A percentile compares a stretch with the other conserved stretches of the same genome.
Evolutionary conservation across 2,329 filamentous ascomycete species (phyloP).

Genomic region (Scytalidium lignicola): DNA sequence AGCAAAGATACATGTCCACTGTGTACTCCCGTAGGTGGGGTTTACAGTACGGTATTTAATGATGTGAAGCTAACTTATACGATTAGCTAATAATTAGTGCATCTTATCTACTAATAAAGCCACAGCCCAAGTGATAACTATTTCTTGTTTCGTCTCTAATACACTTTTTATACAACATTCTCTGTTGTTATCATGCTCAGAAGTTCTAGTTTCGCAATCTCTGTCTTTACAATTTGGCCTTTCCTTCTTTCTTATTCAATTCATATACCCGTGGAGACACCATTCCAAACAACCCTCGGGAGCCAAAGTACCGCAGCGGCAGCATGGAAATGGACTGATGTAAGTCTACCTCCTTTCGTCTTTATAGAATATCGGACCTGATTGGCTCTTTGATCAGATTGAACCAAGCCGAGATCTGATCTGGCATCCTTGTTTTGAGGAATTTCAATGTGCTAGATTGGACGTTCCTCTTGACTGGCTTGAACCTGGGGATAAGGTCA

Average conservation of each 20-base stretch:
- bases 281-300: neutral
- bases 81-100: too few species aligned
- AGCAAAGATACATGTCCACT: too few species aligned
- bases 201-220: too few species aligned
- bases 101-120: too few species aligned
- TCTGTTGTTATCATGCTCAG: too few species aligned
- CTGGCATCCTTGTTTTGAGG: constrained; percentile 20
- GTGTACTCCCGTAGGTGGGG: too few species aligned
- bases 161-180: too few species aligned
- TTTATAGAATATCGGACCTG: neutral
- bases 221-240: too few species aligned
- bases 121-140: too few species aligned
- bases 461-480: constrained; percentile 23
- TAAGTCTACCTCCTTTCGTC: neutral
- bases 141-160: too few species aligned
- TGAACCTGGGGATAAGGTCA: constrained; percentile 11
- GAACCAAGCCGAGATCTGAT: constrained; percentile 8
- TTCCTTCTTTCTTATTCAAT: neutral
- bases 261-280: neutral
- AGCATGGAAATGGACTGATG: constrained; percentile 1
- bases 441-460: constrained; percentile 20
- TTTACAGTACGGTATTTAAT: too few species aligned
- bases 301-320: neutral
- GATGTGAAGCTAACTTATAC: too few species aligned
- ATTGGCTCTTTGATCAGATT: constrained; percentile 1